phyloP scores from a whole-genome alignment of 495 filamentous ascomycete species.

The Massariosphaeria phaeospora region DNA sequence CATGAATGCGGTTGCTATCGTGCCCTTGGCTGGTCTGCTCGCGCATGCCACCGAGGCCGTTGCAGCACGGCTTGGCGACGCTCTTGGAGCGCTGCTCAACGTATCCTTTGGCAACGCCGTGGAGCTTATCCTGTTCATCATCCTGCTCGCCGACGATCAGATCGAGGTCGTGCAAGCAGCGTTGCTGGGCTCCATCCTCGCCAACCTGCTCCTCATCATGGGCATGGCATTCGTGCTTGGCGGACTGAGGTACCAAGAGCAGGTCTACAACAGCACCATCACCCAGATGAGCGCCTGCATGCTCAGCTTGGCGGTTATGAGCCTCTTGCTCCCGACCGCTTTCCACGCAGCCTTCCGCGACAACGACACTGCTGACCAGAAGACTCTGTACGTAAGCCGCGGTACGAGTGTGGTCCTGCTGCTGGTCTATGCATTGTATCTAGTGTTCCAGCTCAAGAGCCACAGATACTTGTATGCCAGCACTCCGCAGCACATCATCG shows the following conservation, averaged over 20 bases:
- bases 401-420: constrained; percentile 87
- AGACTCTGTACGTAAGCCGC: constrained; percentile 77
- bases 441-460: constrained; percentile 86
- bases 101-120: constrained; percentile 37
- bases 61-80: constrained; percentile 30
- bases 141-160: constrained; percentile 51
- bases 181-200: constrained; percentile 79
- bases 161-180: constrained; percentile 89
- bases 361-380: constrained; percentile 54
- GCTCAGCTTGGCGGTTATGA: constrained; percentile 82
- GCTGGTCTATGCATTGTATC: constrained; percentile 76
- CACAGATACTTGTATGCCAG: constrained; percentile 88
- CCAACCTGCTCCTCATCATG: constrained; percentile 80
- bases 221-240: constrained; percentile 87
- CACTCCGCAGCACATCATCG: constrained; percentile 82
- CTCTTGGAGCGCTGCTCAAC: constrained; percentile 34
- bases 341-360: constrained; percentile 83
- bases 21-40: constrained; percentile 34
- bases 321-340: constrained; percentile 78
- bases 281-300: constrained; percentile 94
- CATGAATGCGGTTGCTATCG: constrained; percentile 36
- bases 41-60: constrained; percentile 35
- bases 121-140: constrained; percentile 36
- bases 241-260: constrained; percentile 81
- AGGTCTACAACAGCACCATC: constrained; percentile 91